These are phyloP conservation scores for Huntiella moniliformis DNA, from an alignment of 2,329 filamentous ascomycete species.

Conservation along the genomic window DNA sequence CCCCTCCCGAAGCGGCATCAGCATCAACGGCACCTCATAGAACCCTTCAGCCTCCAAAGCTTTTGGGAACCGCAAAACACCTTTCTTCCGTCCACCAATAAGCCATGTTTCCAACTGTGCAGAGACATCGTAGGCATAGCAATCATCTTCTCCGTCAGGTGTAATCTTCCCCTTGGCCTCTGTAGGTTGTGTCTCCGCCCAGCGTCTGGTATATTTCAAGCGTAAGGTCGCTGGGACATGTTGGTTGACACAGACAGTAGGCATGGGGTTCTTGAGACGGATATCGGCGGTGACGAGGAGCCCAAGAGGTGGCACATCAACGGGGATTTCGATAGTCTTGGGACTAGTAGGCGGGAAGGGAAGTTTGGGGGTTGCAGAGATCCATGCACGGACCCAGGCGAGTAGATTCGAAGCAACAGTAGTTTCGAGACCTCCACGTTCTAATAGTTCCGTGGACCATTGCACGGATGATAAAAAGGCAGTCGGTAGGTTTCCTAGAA, in stretches of 20 bases:
- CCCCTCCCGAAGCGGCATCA: constrained; percentile 66
- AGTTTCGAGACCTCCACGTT: constrained; percentile 1
- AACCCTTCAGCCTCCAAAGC: background rate
- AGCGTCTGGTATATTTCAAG: constrained; percentile 42
- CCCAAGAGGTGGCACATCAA: constrained; percentile 69
- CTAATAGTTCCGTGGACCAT: constrained; percentile 7
- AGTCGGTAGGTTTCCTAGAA: constrained; percentile 23
- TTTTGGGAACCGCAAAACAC: constrained; percentile 48
- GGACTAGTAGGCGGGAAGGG: constrained; percentile 19
- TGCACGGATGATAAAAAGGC: constrained; percentile 13
- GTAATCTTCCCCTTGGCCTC: background rate
- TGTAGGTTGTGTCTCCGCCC: constrained; percentile 31
- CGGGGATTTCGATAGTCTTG: constrained; percentile 59
- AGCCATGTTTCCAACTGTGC: constrained; percentile 64
- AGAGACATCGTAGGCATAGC: constrained; percentile 68
- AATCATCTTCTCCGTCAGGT: constrained; percentile 14
- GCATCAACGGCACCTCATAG: constrained; percentile 41
- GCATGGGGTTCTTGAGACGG: constrained; percentile 19
- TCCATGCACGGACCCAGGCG: constrained; percentile 22
- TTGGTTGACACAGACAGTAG: constrained; percentile 41
- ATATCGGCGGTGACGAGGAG: constrained; percentile 68
- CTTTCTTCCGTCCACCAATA: constrained; percentile 61
- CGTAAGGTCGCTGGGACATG: constrained; percentile 43
- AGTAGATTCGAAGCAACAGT: constrained; percentile 13
- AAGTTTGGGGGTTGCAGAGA: constrained; percentile 14